Evolutionary conservation across 805 yeast genomes (phyloP).

Genomic region (Isabelozyma pseudorhagii): DNA sequence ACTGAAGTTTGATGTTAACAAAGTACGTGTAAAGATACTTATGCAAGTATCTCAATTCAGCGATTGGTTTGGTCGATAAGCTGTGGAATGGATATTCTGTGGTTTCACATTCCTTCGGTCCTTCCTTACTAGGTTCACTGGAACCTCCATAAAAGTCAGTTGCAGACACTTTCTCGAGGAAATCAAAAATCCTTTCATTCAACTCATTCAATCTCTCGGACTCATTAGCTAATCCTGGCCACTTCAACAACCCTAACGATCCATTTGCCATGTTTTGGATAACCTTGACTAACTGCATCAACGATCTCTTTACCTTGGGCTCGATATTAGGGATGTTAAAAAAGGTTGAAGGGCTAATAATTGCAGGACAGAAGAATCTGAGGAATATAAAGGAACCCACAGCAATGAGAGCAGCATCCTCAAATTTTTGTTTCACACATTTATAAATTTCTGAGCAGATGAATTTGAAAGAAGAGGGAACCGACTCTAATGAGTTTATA

Average conservation of each 20-base stretch:
- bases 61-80: constrained; percentile 24
- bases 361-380: constrained; percentile 85
- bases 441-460: constrained; percentile 65
- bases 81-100: constrained; percentile 25
- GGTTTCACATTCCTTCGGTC: neutral
- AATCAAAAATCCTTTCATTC: constrained; percentile 24
- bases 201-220: constrained; percentile 34
- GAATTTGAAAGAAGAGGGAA: constrained; percentile 71
- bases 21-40: constrained; percentile 36
- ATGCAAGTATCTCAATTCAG: constrained; percentile 39
- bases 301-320: constrained; percentile 53
- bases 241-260: constrained; percentile 59
- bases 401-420: constrained; percentile 58
- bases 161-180: constrained; percentile 23
- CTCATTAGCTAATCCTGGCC: constrained; percentile 50
- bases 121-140: neutral
- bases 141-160: neutral
- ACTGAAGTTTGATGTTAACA: constrained; percentile 25
- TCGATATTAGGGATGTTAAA: constrained; percentile 25
- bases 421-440: constrained; percentile 58
- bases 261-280: constrained; percentile 88
- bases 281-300: constrained; percentile 77
- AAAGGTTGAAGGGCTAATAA: constrained; percentile 77
- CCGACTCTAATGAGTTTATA: constrained; percentile 46
- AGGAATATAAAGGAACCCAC: constrained; percentile 86